Conservation (phyloP, 169 alveolate genomes). For the Plasmodium falciparum region DNA sequence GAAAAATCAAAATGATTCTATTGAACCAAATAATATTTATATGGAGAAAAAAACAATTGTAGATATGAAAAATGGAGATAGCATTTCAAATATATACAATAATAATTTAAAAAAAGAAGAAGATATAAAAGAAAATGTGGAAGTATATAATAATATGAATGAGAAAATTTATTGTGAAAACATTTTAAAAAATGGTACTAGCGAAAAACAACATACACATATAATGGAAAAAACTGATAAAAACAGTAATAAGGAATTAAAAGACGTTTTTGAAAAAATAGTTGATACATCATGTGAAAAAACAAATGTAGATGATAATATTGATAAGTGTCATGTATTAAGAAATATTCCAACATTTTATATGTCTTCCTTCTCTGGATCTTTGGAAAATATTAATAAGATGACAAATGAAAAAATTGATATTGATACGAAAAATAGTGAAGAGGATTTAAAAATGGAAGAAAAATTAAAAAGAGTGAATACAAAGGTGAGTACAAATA, state of each 20-base stretch:
- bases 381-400: not conserved
- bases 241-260: no score
- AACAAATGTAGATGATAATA: not conserved
- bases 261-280: slow-evolving; percentile 5
- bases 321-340: not conserved
- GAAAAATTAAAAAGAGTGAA: no score
- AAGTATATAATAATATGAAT: not conserved
- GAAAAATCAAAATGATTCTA: no score
- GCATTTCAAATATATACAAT: no score
- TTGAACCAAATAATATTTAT: no score
- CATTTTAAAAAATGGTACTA: not conserved
- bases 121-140: not conserved
- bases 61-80: no score
- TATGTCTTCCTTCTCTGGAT: not conserved
- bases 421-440: not conserved
- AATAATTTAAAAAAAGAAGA: no score
- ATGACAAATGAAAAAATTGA: slow-evolving; percentile 3
- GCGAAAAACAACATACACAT: not conserved
- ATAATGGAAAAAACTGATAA: not conserved
- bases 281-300: not conserved
- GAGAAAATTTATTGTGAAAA: not conserved
- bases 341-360: slow-evolving; percentile 8
- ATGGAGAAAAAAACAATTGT: no score
- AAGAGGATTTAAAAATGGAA: not conserved
- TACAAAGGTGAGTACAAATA: not conserved